Evolutionary conservation across 192 early-diverging fungal species (phyloP).

Genomic region (Entrophospora sp.): DNA sequence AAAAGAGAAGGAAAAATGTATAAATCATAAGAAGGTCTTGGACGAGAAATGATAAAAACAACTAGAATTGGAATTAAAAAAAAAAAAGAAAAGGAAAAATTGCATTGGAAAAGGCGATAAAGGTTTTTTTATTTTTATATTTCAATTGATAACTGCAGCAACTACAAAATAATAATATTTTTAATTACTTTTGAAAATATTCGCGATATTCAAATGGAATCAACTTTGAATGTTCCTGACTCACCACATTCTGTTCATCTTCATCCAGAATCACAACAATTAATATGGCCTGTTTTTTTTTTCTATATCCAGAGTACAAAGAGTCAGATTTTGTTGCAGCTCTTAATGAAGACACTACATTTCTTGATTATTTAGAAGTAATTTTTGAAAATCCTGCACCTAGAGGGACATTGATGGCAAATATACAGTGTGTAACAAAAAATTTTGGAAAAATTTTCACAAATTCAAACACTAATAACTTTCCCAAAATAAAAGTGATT

Average conservation of each 20-base stretch:
- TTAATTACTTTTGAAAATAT: no score
- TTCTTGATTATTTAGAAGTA: slow-evolving; percentile 72
- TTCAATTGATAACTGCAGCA: no score
- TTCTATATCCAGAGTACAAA: slow-evolving; percentile 90
- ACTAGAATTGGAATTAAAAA: slow-evolving; percentile 34
- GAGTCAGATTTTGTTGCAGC: slow-evolving; percentile 81
- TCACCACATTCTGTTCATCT: slow-evolving; percentile 50
- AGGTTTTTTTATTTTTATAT: slow-evolving; percentile 32
- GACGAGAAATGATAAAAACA: slow-evolving; percentile 40
- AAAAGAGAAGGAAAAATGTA: slow-evolving; percentile 23
- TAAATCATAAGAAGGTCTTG: slow-evolving; percentile 32
- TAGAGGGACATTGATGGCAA: slow-evolving; percentile 68
- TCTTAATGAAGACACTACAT: slow-evolving; percentile 76
- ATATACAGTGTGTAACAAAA: no score
- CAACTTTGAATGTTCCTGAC: slow-evolving; percentile 26
- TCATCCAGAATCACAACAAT: slow-evolving; percentile 36
- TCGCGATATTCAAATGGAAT: slow-evolving; percentile 37
- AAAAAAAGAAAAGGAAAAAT: slow-evolving; percentile 42
- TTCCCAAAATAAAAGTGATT: no score
- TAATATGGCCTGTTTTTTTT: slow-evolving; percentile 83
- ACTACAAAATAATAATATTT: no score
- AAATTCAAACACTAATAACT: no score
- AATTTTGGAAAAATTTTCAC: no score
- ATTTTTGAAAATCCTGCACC: slow-evolving; percentile 74
- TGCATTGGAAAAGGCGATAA: slow-evolving; percentile 40